These are phyloP conservation scores for Ophiostoma populinum DNA, from an alignment of 2,329 filamentous ascomycete species.

Conservation along the genomic window DNA sequence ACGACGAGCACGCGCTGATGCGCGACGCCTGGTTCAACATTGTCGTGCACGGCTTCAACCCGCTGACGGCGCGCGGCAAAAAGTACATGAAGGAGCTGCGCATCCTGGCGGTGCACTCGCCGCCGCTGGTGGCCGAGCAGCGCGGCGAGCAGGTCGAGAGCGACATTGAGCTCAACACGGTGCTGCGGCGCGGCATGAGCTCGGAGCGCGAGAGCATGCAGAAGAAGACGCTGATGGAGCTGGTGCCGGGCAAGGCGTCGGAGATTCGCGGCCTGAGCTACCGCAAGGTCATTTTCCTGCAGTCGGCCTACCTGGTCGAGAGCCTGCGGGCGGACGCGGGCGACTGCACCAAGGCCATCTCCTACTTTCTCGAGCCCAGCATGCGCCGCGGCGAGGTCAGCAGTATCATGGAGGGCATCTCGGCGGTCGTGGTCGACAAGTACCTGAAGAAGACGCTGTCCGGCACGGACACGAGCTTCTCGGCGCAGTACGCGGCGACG, in stretches of 20 bases:
- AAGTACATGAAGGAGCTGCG: constrained; percentile 62
- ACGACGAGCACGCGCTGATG: constrained; percentile 55
- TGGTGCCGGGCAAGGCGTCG: constrained; percentile 58
- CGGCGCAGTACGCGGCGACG: constrained; percentile 76
- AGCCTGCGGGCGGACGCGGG: constrained; percentile 71
- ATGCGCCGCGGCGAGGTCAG: constrained; percentile 48
- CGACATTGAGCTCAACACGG: constrained; percentile 90
- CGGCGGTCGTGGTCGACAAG: constrained; percentile 52
- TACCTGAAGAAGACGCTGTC: constrained; percentile 63
- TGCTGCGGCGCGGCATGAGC: constrained; percentile 72
- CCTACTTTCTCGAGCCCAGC: constrained; percentile 89
- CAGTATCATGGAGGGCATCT: constrained; percentile 46
- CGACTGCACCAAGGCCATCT: constrained; percentile 75
- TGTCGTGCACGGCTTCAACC: constrained; percentile 77
- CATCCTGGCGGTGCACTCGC: constrained; percentile 71
- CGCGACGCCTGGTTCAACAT: constrained; percentile 98
- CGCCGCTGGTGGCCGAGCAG: constrained; percentile 74
- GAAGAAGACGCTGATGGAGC: constrained; percentile 57
- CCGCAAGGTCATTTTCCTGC: constrained; percentile 79
- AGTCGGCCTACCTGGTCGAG: constrained; percentile 78
- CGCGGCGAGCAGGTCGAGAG: constrained; percentile 82
- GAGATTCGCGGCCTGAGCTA: constrained; percentile 77
- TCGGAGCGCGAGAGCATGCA: constrained; percentile 62
- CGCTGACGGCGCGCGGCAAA: constrained; percentile 55
- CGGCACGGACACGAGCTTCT: constrained; percentile 59